Base-by-base conservation (phyloP, 768 basidiomycete genomes). In the Pleurotus cornucopiae region DNA sequence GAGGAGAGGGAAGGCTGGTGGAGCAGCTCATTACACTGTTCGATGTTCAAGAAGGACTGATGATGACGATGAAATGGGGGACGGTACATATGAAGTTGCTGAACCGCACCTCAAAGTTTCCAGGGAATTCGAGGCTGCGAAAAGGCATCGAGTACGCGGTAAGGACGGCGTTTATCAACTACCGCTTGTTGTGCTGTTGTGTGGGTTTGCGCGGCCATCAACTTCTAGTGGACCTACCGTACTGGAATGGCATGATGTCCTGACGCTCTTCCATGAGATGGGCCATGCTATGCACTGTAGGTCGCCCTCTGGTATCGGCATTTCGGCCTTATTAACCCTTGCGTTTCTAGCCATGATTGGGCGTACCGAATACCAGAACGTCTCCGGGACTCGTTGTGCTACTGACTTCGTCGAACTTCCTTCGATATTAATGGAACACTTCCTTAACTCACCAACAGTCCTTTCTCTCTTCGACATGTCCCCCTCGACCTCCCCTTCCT, bases 211-310 rank as follows among this genome's bases (percentile, higher is more conserved):
- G 18, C 79, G 76, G 25, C 86, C 90, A 18, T 74, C 82, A 2
- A 59, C 78, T 14, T 70, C 78, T n/a, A 71, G 76, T 11, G 88
- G 86, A 0, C 81, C 91, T 4, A 86, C 91, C 0, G 70, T 87
- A 49, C 72, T 99, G 18, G 85, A 87, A 56, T 98, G 95, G 94
- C 88, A 89, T 62, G 94, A 98, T 62, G 91, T 98, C 6, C 77
- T 89, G 67, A 98, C 96, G 2, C 74, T 98, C 20, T 97, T 94
- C 73, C 97, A 99, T 64, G 97, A 99, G 73, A 97, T 98, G 94
- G 97, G 97, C 0, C 97, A 99, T 72, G 97, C 97, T 9, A 94
- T 99, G 83, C 97, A 99, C 68, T 99, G 97, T 98, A 65, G 78
- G 94, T 78, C 11, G 41, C 25, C 45, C 54, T 39, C 16, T 23